phyloP scores from a whole-genome alignment of 2,329 filamentous ascomycete species.

The Pseudogymnoascus sp. region DNA sequence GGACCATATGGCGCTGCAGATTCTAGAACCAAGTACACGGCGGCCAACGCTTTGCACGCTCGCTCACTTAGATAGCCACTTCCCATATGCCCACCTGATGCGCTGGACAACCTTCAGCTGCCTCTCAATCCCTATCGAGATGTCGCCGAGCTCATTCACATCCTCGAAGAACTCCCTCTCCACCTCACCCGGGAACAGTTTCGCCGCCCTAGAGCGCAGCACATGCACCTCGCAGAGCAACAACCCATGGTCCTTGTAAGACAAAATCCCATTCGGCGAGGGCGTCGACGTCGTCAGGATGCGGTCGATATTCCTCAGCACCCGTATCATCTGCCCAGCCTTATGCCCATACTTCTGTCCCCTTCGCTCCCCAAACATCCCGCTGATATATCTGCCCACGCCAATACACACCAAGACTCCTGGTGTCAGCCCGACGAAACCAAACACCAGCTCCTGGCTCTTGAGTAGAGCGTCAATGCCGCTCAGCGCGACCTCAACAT shows the following conservation, averaged over 20 bases:
- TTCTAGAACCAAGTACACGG: neutral
- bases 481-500: conserved; percentile 90
- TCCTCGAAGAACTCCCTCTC: conserved; percentile 84
- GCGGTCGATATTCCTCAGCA: conserved; percentile 81
- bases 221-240: conserved; percentile 85
- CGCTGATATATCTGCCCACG: conserved; percentile 61
- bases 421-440: conserved; percentile 90
- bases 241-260: conserved; percentile 87
- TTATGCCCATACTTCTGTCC: conserved; percentile 57
- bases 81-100: conserved; percentile 83
- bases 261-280: conserved; percentile 64
- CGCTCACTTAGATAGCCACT: conserved; percentile 46
- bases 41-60: neutral
- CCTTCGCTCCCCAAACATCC: conserved; percentile 60
- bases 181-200: conserved; percentile 63
- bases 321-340: conserved; percentile 63
- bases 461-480: conserved; percentile 92
- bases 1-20: neutral
- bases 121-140: conserved; percentile 63
- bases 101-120: conserved; percentile 74
- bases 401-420: conserved; percentile 80
- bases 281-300: conserved; percentile 62
- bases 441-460: conserved; percentile 94
- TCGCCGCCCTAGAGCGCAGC: conserved; percentile 59
- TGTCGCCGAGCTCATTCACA: conserved; percentile 74